Conservation (phyloP, 257 asterid genomes). For the Datura wrightii region DNA sequence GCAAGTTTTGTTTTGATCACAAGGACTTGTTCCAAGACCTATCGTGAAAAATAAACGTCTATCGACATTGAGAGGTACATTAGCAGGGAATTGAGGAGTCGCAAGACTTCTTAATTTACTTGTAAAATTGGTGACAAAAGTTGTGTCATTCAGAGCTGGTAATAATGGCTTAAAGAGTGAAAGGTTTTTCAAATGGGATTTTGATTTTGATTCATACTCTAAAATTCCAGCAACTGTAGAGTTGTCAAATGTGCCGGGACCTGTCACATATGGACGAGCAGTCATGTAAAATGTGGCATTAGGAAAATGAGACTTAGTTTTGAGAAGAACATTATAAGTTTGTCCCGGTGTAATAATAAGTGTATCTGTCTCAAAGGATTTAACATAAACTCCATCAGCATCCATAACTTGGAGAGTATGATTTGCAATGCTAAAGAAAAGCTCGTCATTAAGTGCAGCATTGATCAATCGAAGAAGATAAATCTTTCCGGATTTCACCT, state of each 20-base stretch:
- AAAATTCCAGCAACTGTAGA: constrained; percentile 59
- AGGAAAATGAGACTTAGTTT: constrained; percentile 45
- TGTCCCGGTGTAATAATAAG: constrained; percentile 63
- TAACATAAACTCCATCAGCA: constrained; percentile 56
- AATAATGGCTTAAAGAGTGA: constrained; percentile 48
- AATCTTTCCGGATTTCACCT: constrained; percentile 60
- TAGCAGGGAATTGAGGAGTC: constrained; percentile 54
- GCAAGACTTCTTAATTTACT: constrained; percentile 52
- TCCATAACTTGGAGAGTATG: constrained; percentile 56
- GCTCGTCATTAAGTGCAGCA: constrained; percentile 23
- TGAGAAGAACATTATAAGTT: constrained; percentile 32
- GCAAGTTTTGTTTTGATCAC: constrained; percentile 51
- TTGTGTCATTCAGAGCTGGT: constrained; percentile 56
- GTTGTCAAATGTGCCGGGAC: constrained; percentile 59
- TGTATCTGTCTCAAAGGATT: constrained; percentile 53
- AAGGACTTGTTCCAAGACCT: constrained; percentile 40
- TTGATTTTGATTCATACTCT: constrained; percentile 44
- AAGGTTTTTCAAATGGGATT: constrained; percentile 36
- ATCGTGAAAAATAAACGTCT: constrained; percentile 47
- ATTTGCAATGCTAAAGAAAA: constrained; percentile 51
- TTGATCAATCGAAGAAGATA: constrained; percentile 63
- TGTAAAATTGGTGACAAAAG: constrained; percentile 47
- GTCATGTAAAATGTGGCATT: constrained; percentile 53
- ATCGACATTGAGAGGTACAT: constrained; percentile 52
- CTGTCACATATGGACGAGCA: constrained; percentile 60